phyloP scores from a whole-genome alignment of 1,284 basidiomycete species.

The Ustilago bromivora region DNA sequence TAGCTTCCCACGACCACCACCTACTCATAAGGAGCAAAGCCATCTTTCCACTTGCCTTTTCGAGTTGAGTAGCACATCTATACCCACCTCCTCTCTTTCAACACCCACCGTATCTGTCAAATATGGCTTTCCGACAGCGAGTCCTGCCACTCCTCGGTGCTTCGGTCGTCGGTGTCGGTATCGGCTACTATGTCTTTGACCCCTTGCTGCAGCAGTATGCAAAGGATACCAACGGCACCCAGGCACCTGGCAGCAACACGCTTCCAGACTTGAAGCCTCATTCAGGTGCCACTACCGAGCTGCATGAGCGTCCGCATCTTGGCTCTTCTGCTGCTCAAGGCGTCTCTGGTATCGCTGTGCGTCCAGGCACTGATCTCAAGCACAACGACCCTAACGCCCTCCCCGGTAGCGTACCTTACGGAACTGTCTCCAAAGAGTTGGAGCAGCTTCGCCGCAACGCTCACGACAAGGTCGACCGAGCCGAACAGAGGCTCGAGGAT shows the following conservation, averaged over 20 bases:
- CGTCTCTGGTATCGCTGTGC: constrained; percentile 36
- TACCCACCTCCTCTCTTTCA: constrained; percentile 2
- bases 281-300: constrained; percentile 28
- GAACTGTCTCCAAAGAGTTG: constrained; percentile 43
- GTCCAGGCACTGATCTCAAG: constrained; percentile 46
- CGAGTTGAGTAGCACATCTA: not conserved
- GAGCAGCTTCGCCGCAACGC: constrained; percentile 37
- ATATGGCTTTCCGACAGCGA: constrained; percentile 51
- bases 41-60: not conserved
- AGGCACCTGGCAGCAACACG: constrained; percentile 35
- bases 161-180: constrained; percentile 49
- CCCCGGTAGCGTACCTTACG: constrained; percentile 44
- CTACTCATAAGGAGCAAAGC: constrained; percentile 1
- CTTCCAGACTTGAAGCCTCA: constrained; percentile 47
- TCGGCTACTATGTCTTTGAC: constrained; percentile 56
- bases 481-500: constrained; percentile 29
- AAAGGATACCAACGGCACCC: constrained; percentile 49
- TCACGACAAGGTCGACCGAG: constrained; percentile 32
- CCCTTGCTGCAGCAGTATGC: constrained; percentile 49
- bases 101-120: not conserved
- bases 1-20: constrained; percentile 1
- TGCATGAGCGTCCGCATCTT: constrained; percentile 45
- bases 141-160: constrained; percentile 45
- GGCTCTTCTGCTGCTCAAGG: constrained; percentile 50
- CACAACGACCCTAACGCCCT: constrained; percentile 33